These are phyloP conservation scores for Phialocephala subalpina DNA, from an alignment of 2,329 filamentous ascomycete species.

Conservation along the genomic window DNA sequence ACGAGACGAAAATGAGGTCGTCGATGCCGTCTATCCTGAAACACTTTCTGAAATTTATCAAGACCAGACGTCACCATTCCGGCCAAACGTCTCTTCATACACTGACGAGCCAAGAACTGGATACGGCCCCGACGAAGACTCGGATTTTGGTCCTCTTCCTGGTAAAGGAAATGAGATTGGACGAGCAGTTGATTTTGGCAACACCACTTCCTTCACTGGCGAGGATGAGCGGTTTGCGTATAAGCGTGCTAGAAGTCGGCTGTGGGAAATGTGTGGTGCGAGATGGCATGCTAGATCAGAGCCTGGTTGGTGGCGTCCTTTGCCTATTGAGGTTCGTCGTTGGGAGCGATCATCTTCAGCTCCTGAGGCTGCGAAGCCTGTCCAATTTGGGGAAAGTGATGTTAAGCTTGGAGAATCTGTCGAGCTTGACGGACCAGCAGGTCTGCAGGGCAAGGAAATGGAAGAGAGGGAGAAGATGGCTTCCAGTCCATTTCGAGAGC, in stretches of 20 bases:
- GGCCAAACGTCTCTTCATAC: conserved; percentile 79
- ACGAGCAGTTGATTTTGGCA: conserved; percentile 65
- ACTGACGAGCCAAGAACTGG: conserved; percentile 52
- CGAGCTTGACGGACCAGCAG: conserved; percentile 54
- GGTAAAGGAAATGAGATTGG: conserved; percentile 49
- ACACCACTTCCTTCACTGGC: conserved; percentile 74
- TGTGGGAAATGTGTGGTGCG: conserved; percentile 83
- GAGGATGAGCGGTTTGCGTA: conserved; percentile 86
- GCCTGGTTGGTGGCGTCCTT: conserved; percentile 72
- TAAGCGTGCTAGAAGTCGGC: conserved; percentile 76
- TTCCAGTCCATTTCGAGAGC: conserved; percentile 45
- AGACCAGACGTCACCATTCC: conserved; percentile 78
- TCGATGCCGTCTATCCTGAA: conserved; percentile 68
- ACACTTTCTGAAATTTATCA: conserved; percentile 79
- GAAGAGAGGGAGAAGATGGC: conserved; percentile 35
- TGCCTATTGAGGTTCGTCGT: conserved; percentile 68
- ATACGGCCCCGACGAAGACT: conserved; percentile 65
- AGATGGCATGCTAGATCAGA: conserved; percentile 73
- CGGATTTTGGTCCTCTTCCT: conserved; percentile 55
- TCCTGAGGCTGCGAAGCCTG: neutral
- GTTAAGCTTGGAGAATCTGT: conserved; percentile 50
- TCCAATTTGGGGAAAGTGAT: conserved; percentile 41
- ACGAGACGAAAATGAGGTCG: conserved; percentile 45
- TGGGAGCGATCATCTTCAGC: conserved; percentile 62
- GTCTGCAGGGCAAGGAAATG: conserved; percentile 44